Percentiles rank a stretch among this genome's conserved stretches.
phyloP scores from a whole-genome alignment of 2,329 filamentous ascomycete genomes.

The Venturia asperata region DNA sequence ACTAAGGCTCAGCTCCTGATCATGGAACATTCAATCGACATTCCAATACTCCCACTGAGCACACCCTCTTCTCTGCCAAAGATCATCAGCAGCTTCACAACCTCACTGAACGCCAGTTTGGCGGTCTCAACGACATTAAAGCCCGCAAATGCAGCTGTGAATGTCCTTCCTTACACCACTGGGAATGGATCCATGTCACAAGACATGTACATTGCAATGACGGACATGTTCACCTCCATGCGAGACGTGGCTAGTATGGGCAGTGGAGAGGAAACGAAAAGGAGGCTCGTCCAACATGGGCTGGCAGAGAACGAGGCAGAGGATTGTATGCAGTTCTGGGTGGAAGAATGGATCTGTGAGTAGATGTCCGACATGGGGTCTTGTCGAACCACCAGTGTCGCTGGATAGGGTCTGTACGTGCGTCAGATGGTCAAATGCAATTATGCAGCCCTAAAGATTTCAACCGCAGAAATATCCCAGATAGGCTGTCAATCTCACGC shows the following conservation, averaged over 20 bases:
- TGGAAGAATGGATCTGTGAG: slow-evolving; percentile 15
- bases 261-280: not conserved
- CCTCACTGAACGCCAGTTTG: not conserved
- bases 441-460: no score
- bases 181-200: slow-evolving; percentile 2
- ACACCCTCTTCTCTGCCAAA: slow-evolving; percentile 8
- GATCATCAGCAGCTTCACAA: slow-evolving; percentile 8
- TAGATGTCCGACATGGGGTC: not conserved
- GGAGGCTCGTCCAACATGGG: slow-evolving; percentile 6
- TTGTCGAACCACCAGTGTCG: no score
- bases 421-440: no score
- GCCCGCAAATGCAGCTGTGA: slow-evolving; percentile 7
- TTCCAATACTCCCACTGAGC: slow-evolving; percentile 12
- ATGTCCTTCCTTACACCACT: slow-evolving; percentile 14
- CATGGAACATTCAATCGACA: not conserved
- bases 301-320: not conserved
- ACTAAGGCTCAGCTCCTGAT: slow-evolving; percentile 10
- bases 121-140: not conserved
- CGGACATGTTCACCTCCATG: slow-evolving; percentile 9
- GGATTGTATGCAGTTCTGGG: slow-evolving; percentile 15
- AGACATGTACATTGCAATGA: slow-evolving; percentile 3
- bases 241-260: slow-evolving; percentile 13
- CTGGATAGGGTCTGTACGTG: no score
- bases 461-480: no score
- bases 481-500: no score